Evolutionary conservation across 805 yeast species (phyloP).

Genomic region (Kluyveromyces nonfermentans): DNA sequence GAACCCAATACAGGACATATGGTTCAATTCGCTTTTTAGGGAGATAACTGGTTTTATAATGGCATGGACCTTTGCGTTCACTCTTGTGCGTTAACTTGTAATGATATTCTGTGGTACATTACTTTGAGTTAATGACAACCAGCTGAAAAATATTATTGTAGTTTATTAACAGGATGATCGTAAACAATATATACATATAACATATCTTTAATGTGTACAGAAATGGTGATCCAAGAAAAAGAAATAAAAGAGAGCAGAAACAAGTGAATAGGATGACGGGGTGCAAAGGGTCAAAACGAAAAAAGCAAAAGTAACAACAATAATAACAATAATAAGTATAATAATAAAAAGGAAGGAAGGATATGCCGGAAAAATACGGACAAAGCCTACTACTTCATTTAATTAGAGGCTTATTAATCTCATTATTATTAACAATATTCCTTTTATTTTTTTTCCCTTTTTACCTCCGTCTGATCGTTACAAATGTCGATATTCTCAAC

Average conservation of each 20-base stretch:
- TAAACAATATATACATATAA: slow-evolving; percentile 5
- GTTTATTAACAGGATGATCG: slow-evolving; percentile 4
- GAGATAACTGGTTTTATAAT: slow-evolving; percentile 44
- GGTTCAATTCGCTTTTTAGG: slow-evolving; percentile 36
- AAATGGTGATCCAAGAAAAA: slow-evolving; percentile 4
- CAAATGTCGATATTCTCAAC: slow-evolving; percentile 23
- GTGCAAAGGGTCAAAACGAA: no score
- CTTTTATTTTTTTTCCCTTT: neutral
- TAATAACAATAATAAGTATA: no score
- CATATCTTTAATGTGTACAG: slow-evolving; percentile 5
- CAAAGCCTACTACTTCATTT: no score
- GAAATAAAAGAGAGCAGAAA: slow-evolving; percentile 2
- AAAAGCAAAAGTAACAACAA: no score
- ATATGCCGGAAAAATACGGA: no score
- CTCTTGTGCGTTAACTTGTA: slow-evolving; percentile 31
- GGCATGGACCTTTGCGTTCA: slow-evolving; percentile 51
- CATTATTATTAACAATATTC: neutral
- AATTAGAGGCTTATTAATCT: no score
- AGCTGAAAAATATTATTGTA: neutral
- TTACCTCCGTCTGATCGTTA: no score
- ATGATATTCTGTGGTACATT: neutral
- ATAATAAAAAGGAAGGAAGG: no score
- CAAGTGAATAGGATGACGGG: no score
- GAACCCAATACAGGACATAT: slow-evolving; percentile 33
- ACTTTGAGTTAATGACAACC: neutral